Conservation (phyloP, 202 grass and related monocot species). For the Bolboschoenoplectus hybrid region DNA sequence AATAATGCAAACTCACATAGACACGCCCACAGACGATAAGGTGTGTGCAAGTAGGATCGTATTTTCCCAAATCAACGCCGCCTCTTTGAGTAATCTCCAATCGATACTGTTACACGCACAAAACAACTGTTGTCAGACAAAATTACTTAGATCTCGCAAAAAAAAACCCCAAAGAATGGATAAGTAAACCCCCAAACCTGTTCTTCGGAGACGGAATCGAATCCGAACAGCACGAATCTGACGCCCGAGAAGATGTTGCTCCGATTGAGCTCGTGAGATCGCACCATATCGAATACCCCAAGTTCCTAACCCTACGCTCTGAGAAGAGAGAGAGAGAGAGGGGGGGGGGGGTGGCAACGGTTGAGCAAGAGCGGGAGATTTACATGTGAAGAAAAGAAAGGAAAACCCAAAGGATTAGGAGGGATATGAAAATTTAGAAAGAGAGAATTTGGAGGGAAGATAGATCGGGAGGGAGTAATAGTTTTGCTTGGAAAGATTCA, state of each 20-base stretch:
- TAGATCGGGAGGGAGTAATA: not conserved
- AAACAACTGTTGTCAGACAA: not conserved
- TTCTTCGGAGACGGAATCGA: slow-evolving; percentile 57
- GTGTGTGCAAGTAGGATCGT: slow-evolving; percentile 64
- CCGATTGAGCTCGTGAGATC: slow-evolving; percentile 38
- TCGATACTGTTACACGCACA: slow-evolving; percentile 54
- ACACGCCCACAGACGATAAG: slow-evolving; percentile 59
- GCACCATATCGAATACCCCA: slow-evolving; percentile 23
- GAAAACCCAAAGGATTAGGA: slow-evolving; percentile 12
- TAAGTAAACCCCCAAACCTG: slow-evolving; percentile 50
- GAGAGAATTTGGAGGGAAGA: slow-evolving; percentile 30
- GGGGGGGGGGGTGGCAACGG: too few species aligned
- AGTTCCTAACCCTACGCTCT: too few species aligned
- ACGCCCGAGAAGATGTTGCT: slow-evolving; percentile 66
- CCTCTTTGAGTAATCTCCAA: slow-evolving; percentile 65
- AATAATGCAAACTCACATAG: slow-evolving; percentile 61
- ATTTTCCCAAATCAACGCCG: slow-evolving; percentile 54
- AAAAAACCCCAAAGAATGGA: not conserved
- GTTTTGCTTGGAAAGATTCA: slow-evolving; percentile 29
- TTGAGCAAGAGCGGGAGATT: not conserved
- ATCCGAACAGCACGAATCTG: slow-evolving; percentile 76
- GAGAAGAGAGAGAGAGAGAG: too few species aligned
- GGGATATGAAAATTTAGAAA: slow-evolving; percentile 28
- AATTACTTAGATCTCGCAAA: not conserved
- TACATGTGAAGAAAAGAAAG: slow-evolving; percentile 20